phyloP scores from a whole-genome alignment of 2,329 filamentous ascomycete genomes.

The Coleophoma cylindrospora region DNA sequence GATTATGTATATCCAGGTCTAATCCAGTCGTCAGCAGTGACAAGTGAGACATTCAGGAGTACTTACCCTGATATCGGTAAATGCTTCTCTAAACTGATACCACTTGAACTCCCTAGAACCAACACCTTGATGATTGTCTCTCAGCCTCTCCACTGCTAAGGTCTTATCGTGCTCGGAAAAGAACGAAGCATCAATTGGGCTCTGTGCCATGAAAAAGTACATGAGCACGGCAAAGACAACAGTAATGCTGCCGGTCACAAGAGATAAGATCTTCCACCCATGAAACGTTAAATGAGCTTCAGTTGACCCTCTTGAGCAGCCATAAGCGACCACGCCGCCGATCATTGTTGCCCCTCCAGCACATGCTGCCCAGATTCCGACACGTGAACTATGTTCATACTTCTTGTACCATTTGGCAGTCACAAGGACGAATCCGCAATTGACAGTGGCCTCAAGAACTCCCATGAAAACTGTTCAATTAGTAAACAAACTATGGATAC shows the following conservation, averaged over 20 bases:
- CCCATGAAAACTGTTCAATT: not conserved
- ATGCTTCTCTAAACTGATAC: conserved; percentile 44
- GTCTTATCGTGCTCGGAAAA: conserved; percentile 44
- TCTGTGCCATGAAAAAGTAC: conserved; percentile 1
- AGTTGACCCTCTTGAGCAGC: not conserved
- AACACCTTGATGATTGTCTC: conserved; percentile 27
- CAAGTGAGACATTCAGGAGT: not conserved
- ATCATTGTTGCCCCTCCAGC: not conserved
- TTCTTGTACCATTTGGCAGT: conserved; percentile 1
- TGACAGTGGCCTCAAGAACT: not conserved
- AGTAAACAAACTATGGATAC: too few relatives aligned
- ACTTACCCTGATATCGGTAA: not conserved
- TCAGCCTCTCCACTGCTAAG: conserved; percentile 46
- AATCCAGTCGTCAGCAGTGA: too few relatives aligned
- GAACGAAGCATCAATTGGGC: conserved; percentile 39
- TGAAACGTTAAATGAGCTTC: not conserved
- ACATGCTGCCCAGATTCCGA: not conserved
- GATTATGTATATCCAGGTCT: conserved; percentile 1
- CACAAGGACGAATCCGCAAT: conserved; percentile 1
- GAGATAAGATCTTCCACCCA: conserved; percentile 1
- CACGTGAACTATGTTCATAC: not conserved
- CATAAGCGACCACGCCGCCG: not conserved
- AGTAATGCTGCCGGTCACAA: not conserved
- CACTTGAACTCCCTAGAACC: conserved; percentile 34
- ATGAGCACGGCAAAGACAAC: not conserved